Percentiles rank a stretch among this genome's conserved stretches.
Evolutionary conservation across 108 stramenopile genomes (phyloP).

Genomic region (Nannochloropsis salina): DNA sequence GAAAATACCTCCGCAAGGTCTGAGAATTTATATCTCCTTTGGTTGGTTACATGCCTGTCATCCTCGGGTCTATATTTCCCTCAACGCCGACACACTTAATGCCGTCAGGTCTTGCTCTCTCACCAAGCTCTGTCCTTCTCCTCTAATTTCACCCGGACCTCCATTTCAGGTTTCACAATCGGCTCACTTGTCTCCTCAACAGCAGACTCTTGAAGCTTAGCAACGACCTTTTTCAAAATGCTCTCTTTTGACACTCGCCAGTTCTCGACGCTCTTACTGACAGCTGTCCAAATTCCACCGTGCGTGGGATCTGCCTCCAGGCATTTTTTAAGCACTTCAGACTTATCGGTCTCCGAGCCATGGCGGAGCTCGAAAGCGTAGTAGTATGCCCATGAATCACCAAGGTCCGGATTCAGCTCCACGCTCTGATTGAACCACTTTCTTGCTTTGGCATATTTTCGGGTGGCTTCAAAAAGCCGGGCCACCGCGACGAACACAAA

Average conservation of each 20-base stretch:
- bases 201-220: background rate
- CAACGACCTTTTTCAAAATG: conserved; percentile 40
- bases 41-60: no score
- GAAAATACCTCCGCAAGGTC: no score
- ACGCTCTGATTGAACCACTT: conserved; percentile 94
- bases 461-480: conserved; percentile 75
- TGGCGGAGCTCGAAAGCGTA: conserved; percentile 73
- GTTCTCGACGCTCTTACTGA: conserved; percentile 71
- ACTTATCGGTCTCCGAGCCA: conserved; percentile 63
- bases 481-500: conserved; percentile 82
- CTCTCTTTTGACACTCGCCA: conserved; percentile 54
- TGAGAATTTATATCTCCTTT: no score
- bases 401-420: conserved; percentile 71
- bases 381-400: conserved; percentile 87
- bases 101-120: no score
- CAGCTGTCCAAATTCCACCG: conserved; percentile 78
- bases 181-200: background rate
- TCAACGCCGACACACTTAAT: no score
- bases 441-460: conserved; percentile 82
- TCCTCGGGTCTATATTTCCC: no score
- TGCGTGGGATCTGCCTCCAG: conserved; percentile 75
- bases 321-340: conserved; percentile 57
- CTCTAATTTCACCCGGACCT: conserved; percentile 1
- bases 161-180: background rate
- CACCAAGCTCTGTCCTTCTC: background rate